Evolutionary conservation across 1,284 basidiomycete genomes (phyloP), one percentile per base, ranked within the genome.

Genomic region (Cutaneotrichosporon cavernicola): DNA sequence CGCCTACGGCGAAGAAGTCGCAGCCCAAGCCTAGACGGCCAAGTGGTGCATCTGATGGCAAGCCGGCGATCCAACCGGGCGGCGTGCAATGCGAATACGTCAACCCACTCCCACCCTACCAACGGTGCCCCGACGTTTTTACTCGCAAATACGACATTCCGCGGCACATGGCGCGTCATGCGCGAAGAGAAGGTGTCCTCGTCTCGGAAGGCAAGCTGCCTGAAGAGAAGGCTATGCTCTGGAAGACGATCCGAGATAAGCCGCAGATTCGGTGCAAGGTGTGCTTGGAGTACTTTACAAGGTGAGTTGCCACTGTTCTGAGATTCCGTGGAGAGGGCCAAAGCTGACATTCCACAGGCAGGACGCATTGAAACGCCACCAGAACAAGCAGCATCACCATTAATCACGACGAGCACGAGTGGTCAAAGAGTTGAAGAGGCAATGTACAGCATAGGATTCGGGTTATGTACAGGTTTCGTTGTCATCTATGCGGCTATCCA

Each of bases 71-170:
- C 31, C 67, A 61, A n/a, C 56, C 67, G 22, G 67, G 58, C 32
- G 75, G 76, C 18, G 76, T 79, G 8, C 78, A 78, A 60, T 79
- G 76, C 63, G 74, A 76, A 51, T 79, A 79, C 58, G 70, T 76
- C 63, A 78, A 77, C 60, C 78, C 78, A 21, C 65, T 78, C 50
- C 76, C 76, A 38, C 78, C 78, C 31, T 79, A 76, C 64, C 77
- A 78, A 64, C 74, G 76, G 21, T 79, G 78, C 57, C 71, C 71
- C 30, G 78, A 79, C 56, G 69, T 76, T 49, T 79, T 79, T 52
- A 79, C 78, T 11, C 69, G 78, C 32, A 78, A 78, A 65, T 79
- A 79, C 65, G 78, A 79, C 68, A 69, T 79, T 22, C 78, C 78
- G 4, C 69, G 78, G 53, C 78, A 79, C 60, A 79, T 78, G 78